Evolutionary conservation across 345 rosid genomes (phyloP).

Genomic region (Leavenworthia alabamica): DNA sequence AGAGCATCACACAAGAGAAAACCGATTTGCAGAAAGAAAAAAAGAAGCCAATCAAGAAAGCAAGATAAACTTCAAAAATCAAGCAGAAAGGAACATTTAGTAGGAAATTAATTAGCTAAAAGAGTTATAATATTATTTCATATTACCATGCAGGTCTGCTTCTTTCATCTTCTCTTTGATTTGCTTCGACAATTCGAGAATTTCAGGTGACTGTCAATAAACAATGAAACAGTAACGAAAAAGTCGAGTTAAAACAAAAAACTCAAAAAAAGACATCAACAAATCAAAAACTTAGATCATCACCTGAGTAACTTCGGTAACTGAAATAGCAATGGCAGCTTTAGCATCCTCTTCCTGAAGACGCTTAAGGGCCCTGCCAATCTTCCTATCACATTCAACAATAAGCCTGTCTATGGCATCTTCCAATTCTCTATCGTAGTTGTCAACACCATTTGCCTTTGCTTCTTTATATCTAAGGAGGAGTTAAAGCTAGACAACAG

Average conservation of each 20-base stretch:
- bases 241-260: neutral
- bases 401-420: conserved; percentile 93
- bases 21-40: neutral
- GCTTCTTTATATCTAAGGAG: conserved; percentile 79
- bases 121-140: neutral
- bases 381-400: conserved; percentile 95
- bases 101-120: neutral
- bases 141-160: conserved; percentile 74
- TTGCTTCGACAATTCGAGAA: conserved; percentile 72
- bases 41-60: neutral
- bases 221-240: neutral
- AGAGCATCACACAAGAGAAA: neutral
- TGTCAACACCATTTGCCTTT: conserved; percentile 71
- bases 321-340: conserved; percentile 98
- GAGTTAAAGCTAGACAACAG: conserved; percentile 32
- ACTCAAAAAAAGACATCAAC: neutral
- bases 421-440: conserved; percentile 90
- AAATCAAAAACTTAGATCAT: neutral
- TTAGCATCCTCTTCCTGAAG: conserved; percentile 98
- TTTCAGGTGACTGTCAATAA: conserved; percentile 64
- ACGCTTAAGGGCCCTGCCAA: conserved; percentile 92
- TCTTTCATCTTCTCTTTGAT: conserved; percentile 91
- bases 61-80: neutral
- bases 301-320: conserved; percentile 96
- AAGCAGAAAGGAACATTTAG: neutral